Conservation (phyloP, 352 stramenopile genomes). For the Blastocystis sp. region DNA sequence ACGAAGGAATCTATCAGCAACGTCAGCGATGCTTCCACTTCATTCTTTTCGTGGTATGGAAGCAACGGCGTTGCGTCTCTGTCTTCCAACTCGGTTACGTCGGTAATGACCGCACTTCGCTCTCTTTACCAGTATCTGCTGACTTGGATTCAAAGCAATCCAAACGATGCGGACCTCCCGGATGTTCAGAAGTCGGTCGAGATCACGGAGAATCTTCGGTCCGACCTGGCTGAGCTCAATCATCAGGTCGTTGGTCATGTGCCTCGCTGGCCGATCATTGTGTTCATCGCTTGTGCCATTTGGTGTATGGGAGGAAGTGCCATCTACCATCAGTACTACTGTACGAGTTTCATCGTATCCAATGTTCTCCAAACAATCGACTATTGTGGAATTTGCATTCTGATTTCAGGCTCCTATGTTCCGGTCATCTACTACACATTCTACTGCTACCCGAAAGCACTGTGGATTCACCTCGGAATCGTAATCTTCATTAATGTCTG, state of each 20-base stretch:
- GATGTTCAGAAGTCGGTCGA: slow-evolving; percentile 18
- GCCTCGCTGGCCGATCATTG: slow-evolving; percentile 52
- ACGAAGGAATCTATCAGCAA: background rate
- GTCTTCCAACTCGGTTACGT: background rate
- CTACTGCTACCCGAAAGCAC: slow-evolving; percentile 33
- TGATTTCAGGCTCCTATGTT: slow-evolving; percentile 56
- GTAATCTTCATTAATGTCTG: slow-evolving; percentile 32
- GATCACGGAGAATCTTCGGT: background rate
- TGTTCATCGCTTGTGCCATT: slow-evolving; percentile 43
- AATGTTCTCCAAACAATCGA: slow-evolving; percentile 52
- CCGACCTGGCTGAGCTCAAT: background rate
- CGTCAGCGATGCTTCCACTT: background rate
- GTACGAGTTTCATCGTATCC: background rate
- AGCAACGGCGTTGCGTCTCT: background rate
- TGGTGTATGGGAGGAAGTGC: slow-evolving; percentile 30
- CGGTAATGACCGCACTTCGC: background rate
- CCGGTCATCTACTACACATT: slow-evolving; percentile 56
- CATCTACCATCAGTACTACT: slow-evolving; percentile 54
- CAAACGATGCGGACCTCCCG: background rate
- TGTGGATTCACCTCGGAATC: slow-evolving; percentile 50
- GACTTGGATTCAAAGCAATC: background rate
- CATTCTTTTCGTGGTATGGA: slow-evolving; percentile 14
- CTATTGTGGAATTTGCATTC: slow-evolving; percentile 56
- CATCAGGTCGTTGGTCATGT: background rate
- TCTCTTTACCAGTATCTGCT: background rate